Evolutionary conservation across 116 monocot species (phyloP), one percentile per base, ranked within the genome.

Genomic region (Cymodocea nodosa): DNA sequence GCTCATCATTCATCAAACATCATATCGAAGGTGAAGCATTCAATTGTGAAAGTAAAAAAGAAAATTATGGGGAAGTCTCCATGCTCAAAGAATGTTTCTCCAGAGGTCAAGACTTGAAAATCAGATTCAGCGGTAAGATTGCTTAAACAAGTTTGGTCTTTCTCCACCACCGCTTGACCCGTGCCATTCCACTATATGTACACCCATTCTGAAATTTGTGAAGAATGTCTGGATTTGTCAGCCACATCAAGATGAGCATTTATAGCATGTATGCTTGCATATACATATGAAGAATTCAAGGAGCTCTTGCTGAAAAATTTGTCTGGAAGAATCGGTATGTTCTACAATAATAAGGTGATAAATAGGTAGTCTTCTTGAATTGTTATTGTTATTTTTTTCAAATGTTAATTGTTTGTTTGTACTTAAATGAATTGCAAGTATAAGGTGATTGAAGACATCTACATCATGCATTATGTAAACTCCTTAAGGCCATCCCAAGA

Each of bases 1-100:
- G 18, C 70, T 19, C 59, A 30, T 24, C 59, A 30, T 7, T 59
- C 59, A 59, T 59, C 59, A 23, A 50, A 14, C 17, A 10, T 86
- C 52, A 71, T 82, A 11, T 69, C 82, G 3, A 86, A 86, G 79
- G 56, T 86, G 55, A 86, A 79, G 67, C 82, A 79, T 16, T 86
- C 85, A 25, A 60, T 86, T 25, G 72, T 71, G 30, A 86, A 86
- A 63, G 77, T 79, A 23, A 86, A 79, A 74, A 86, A 82, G 56
- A 81, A 81, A 22, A 86, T 86, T 18, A 56, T 70, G 18, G 79
- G 85, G 37, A 86, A 86, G 59, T 79, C 82, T 34, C 68, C 76
- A 48, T 70, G 71, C 36, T 69, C 74, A 13, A 78, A 78, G 52
- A 60, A 70, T 56, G 63, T 64, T 4, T 56, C 73, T 50, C 14